phyloP scores from a whole-genome alignment of 202 grass and related monocot genomes.

The Carex sylvatica region DNA sequence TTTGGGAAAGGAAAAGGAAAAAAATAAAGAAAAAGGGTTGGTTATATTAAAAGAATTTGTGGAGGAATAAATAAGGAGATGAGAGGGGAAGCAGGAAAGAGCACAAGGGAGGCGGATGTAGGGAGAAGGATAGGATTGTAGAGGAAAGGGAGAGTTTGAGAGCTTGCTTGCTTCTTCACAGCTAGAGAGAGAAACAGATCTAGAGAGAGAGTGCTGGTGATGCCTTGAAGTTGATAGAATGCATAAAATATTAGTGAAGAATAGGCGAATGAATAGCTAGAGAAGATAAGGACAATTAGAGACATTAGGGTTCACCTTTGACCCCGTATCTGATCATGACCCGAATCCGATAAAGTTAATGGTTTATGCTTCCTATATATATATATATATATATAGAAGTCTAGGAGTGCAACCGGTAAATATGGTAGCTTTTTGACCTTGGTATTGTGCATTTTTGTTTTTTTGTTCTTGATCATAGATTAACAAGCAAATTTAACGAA shows the following conservation, averaged over 20 bases:
- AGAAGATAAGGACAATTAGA: constrained; percentile 24
- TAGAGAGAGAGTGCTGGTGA: constrained; percentile 12
- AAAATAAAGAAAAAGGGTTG: constrained; percentile 9
- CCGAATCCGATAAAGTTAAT: constrained; percentile 24
- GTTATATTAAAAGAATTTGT: constrained; percentile 22
- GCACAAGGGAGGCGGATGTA: not conserved
- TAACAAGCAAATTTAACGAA: not conserved
- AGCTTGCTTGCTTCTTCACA: not conserved
- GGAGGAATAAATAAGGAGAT: constrained; percentile 38
- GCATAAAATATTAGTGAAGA: constrained; percentile 38
- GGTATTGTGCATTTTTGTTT: not conserved
- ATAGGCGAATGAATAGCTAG: not conserved
- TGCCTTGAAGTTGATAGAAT: constrained; percentile 31
- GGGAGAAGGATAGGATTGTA: constrained; percentile 2
- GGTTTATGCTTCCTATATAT: not conserved
- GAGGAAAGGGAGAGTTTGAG: constrained; percentile 27
- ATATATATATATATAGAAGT: not conserved
- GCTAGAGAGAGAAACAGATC: constrained; percentile 21
- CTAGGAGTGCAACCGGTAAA: not conserved
- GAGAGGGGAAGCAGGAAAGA: constrained; percentile 28
- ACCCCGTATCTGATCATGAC: not conserved
- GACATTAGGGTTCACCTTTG: constrained; percentile 1
- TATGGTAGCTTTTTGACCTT: not conserved
- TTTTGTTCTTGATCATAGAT: not conserved
- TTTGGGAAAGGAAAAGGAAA: constrained; percentile 27